Evolutionary conservation across 2,329 filamentous ascomycete species (phyloP), one percentile per base, ranked within the genome.

Genomic region (Teratosphaeria viscida): DNA sequence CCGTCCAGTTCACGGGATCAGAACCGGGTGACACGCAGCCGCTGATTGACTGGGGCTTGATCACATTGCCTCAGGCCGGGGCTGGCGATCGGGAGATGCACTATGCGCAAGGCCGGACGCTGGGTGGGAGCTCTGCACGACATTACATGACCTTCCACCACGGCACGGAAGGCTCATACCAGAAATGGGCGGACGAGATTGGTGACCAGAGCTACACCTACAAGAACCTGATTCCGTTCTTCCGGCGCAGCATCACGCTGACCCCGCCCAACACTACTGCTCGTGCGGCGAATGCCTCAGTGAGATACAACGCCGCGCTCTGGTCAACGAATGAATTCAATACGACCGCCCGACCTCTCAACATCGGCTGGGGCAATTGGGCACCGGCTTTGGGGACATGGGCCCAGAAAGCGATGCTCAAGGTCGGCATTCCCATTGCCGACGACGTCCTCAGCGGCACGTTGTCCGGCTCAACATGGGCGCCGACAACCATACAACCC

Each of bases 131-230:
- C 23, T 66, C 65, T 29, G 72, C 69, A 5, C 59, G 62, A 2
- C 67, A 70, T 54, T 65, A 64, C 52, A 63, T 70, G 64, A 60
- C 59, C 16, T 70, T 67, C 56, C 66, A 69, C n/a, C 62, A 71
- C 32, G 66, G 68, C 2, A 74, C 72, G 2, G 62, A 60, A 14
- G 70, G 65, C 6, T 66, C 67, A 16, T 66, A 73, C 59, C 65
- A 72, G 56, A 59, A 59, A 54, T 76, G 74, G 74, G 73, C 73
- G 0, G 67, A 75, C 52, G 62, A 67, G 35, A 72, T 75, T 6
- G 70, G 64, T 3, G 74, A 76, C 55, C 39, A 71, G 35, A 61
- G 69, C 54, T 70, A 70, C 47, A 62, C 60, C 3, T 72, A 66
- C 53, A 60, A 63, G 52, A 67, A 69, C 54, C 47, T 70, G 43